Evolutionary conservation across 2,329 filamentous ascomycete species (phyloP).

Genomic region (Alternaria sp.): DNA sequence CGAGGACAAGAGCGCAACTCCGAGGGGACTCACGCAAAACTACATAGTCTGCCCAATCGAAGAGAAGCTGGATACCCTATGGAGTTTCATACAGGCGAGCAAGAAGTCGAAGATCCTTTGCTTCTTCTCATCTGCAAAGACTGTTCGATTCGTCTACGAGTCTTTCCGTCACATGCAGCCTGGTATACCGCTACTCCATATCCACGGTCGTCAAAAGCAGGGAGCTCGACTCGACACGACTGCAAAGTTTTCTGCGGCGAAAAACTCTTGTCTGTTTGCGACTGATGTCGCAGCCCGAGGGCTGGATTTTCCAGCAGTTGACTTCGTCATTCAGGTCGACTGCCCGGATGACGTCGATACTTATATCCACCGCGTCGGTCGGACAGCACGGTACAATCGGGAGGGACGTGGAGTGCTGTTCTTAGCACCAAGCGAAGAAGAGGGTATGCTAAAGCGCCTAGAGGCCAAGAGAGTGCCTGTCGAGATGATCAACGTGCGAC

Average conservation of each 20-base stretch:
- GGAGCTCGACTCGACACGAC: slow-evolving; percentile 87
- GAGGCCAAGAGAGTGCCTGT: slow-evolving; percentile 91
- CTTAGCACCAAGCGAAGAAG: slow-evolving; percentile 89
- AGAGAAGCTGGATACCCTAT: slow-evolving; percentile 90
- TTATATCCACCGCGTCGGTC: slow-evolving; percentile 94
- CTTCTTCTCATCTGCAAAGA: slow-evolving; percentile 93
- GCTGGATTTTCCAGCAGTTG: slow-evolving; percentile 93
- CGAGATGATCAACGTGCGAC: slow-evolving; percentile 82
- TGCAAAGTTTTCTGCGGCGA: slow-evolving; percentile 78
- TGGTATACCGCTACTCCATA: slow-evolving; percentile 88
- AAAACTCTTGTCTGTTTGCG: slow-evolving; percentile 88
- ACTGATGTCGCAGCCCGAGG: slow-evolving; percentile 95
- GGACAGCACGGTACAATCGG: slow-evolving; percentile 91
- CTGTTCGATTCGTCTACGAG: slow-evolving; percentile 96
- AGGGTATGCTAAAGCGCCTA: slow-evolving; percentile 85
- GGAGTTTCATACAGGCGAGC: slow-evolving; percentile 89
- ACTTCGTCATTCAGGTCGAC: slow-evolving; percentile 99
- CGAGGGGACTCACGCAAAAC: slow-evolving; percentile 84
- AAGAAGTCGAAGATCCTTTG: slow-evolving; percentile 95
- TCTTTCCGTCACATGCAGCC: slow-evolving; percentile 92
- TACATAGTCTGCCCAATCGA: slow-evolving; percentile 86
- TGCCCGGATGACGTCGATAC: slow-evolving; percentile 96
- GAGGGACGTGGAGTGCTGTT: slow-evolving; percentile 89
- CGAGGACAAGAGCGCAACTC: slow-evolving; percentile 79
- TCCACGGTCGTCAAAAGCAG: slow-evolving; percentile 95